Evolutionary conservation across 352 stramenopile species (phyloP).

Genomic region (Plasmopara viticola): DNA sequence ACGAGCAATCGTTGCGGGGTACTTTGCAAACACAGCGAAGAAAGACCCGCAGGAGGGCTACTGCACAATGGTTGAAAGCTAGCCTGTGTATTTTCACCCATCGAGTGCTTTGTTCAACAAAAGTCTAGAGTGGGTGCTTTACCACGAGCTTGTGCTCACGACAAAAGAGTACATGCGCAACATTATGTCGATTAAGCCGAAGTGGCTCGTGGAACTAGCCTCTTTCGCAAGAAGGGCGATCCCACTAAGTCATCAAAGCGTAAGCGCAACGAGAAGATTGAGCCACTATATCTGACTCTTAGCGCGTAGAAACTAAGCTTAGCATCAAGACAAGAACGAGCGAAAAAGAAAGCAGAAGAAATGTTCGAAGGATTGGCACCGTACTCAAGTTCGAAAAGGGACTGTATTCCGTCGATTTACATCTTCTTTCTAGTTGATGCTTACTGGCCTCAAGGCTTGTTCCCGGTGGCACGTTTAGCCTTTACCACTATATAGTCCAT

Average conservation of each 20-base stretch:
- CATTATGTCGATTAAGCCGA: constrained; percentile 99
- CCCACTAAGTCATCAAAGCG: constrained; percentile 96
- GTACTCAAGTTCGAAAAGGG: not conserved
- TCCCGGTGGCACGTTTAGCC: constrained; percentile 41
- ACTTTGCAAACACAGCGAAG: constrained; percentile 99
- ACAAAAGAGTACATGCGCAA: constrained; percentile 99
- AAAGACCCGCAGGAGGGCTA: constrained; percentile 99
- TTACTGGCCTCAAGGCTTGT: constrained; percentile 61
- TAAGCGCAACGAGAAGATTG: constrained; percentile 99
- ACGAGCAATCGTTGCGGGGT: constrained; percentile 96
- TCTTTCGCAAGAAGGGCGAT: constrained; percentile 96
- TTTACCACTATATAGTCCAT: constrained; percentile 75
- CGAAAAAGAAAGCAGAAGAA: too few relatives aligned
- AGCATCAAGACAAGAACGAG: too few relatives aligned
- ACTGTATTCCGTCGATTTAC: too few relatives aligned
- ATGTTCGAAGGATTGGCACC: not conserved
- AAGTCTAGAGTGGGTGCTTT: constrained; percentile 97
- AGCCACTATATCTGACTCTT: constrained; percentile 97
- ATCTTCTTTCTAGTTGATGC: too few relatives aligned
- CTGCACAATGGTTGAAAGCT: constrained; percentile 96
- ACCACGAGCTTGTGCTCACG: constrained; percentile 96
- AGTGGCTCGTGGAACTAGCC: constrained; percentile 98
- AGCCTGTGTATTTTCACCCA: constrained; percentile 98
- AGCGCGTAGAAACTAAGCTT: constrained; percentile 90
- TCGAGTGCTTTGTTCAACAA: constrained; percentile 98